phyloP scores from a whole-genome alignment of 2,329 filamentous ascomycete genomes.

The Sporothrix pseudoabietina region DNA sequence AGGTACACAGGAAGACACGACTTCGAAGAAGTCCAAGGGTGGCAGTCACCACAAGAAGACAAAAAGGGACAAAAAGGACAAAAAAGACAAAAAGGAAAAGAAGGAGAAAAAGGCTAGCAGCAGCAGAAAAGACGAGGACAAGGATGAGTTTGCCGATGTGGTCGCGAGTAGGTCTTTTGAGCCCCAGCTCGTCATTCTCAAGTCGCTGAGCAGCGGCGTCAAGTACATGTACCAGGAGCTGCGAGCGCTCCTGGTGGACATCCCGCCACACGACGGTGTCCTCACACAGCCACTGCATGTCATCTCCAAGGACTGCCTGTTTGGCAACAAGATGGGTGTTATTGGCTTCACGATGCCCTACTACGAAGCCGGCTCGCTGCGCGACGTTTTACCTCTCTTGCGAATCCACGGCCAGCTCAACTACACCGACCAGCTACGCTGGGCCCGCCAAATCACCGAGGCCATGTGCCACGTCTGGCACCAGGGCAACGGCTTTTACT shows the following conservation, averaged over 20 bases:
- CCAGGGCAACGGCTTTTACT: slow-evolving; percentile 55
- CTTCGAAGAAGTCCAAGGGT: background rate
- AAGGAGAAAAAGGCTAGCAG: background rate
- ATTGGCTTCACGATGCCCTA: slow-evolving; percentile 60
- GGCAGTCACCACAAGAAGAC: background rate
- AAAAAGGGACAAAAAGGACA: background rate
- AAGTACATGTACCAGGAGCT: slow-evolving; percentile 66
- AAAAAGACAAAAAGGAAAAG: background rate
- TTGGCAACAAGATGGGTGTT: slow-evolving; percentile 58
- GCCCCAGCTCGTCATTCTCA: slow-evolving; percentile 54
- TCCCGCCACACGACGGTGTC: slow-evolving; percentile 56
- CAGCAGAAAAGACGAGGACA: background rate
- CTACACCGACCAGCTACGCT: slow-evolving; percentile 52
- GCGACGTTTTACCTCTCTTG: slow-evolving; percentile 57
- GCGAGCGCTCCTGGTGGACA: slow-evolving; percentile 52
- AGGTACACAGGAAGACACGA: background rate
- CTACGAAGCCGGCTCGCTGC: slow-evolving; percentile 56
- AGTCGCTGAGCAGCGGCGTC: slow-evolving; percentile 58
- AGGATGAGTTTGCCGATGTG: background rate
- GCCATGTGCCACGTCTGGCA: slow-evolving; percentile 55
- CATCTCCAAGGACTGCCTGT: slow-evolving; percentile 58
- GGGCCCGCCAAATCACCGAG: slow-evolving; percentile 56
- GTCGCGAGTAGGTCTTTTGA: background rate
- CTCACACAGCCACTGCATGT: slow-evolving; percentile 56
- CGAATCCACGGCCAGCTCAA: slow-evolving; percentile 50